phyloP scores from a whole-genome alignment of 352 stramenopile species.

The Plasmopara halstedii region DNA sequence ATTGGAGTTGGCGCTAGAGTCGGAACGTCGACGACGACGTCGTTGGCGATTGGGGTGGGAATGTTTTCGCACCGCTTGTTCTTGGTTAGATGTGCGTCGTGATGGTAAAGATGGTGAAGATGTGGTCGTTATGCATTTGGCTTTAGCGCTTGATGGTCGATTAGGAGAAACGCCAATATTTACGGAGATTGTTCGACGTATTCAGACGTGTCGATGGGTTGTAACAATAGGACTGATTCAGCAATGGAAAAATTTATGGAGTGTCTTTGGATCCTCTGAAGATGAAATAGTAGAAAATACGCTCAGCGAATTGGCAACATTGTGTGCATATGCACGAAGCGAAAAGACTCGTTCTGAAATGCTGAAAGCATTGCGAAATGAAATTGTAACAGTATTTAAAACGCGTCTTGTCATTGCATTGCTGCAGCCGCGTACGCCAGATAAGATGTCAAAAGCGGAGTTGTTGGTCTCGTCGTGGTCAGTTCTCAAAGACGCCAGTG shows the following conservation, averaged over 20 bases:
- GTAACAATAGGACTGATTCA: constrained; percentile 28
- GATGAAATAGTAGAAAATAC: constrained; percentile 6
- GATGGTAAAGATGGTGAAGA: constrained; percentile 13
- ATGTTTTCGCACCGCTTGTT: constrained; percentile 50
- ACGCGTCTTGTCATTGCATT: constrained; percentile 31
- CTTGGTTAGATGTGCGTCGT: constrained; percentile 45
- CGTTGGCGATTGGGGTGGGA: constrained; percentile 57
- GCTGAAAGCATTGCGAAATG: constrained; percentile 31
- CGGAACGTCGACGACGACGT: constrained; percentile 16
- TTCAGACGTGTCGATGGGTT: constrained; percentile 22
- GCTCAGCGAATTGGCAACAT: constrained; percentile 32
- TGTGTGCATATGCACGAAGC: constrained; percentile 36
- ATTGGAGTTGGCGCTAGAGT: constrained; percentile 28
- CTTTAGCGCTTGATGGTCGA: constrained; percentile 53
- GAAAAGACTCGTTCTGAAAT: constrained; percentile 29
- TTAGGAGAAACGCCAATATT: constrained; percentile 27
- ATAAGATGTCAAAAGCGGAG: constrained; percentile 3
- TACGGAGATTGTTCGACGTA: constrained; percentile 24
- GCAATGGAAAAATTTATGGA: constrained; percentile 33
- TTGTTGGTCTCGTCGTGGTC: constrained; percentile 22
- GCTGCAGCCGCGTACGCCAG: constrained; percentile 14
- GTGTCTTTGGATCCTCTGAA: constrained; percentile 1
- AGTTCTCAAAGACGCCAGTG: constrained; percentile 15
- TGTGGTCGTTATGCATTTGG: constrained; percentile 29
- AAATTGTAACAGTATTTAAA: constrained; percentile 42